Evolutionary conservation across 2,329 filamentous ascomycete genomes (phyloP), one percentile per base, ranked within the genome.

Genomic region (Trichoderma koningii): DNA sequence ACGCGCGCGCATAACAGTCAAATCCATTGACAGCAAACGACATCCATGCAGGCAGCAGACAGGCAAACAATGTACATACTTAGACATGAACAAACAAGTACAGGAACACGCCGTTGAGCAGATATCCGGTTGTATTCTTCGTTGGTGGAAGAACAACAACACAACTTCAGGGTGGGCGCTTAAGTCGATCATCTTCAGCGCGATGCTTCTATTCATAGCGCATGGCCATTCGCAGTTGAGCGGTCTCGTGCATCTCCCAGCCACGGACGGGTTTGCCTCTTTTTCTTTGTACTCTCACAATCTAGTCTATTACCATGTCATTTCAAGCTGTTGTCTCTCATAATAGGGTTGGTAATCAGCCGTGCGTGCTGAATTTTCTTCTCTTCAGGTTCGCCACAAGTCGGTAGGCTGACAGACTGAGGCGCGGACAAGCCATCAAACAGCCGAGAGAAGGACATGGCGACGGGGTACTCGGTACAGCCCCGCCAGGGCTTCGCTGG

Each of bases 391-490:
- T 55, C 23, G 55, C 55, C 44, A 26, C 55, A 17, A 30, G n/a
- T n/a, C n/a, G 30, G 15, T 15, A 15, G 12, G 26, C 17, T 19
- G 48, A 26, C 48, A 28, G 26, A n/a, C 26, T n/a, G 26, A 28
- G 26, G 50, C 26, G 12, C 21, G 21, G 21, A 17, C 10, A 2
- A 38, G 34, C 34, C 34, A 38, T 38, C 26, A n/a, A 17, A 57
- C 28, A 14, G 23, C 38, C 42, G 50, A 50, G 60, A 19, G 14
- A 42, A 51, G 45, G 50, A 61, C 63, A 48, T 65, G 63, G 44
- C 26, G 28, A 45, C 38, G 42, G 53, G 42, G 56, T 65, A 65
- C 44, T 44, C 57, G 48, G 44, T 61, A 65, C 55, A 47, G 48
- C 55, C 56, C 55, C 55, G 57, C 48, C 44, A 28, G 50, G 34